Percentiles rank a stretch among this genome's conserved stretches.
phyloP scores from a whole-genome alignment of 768 basidiomycete genomes.

The Hypholoma fasciculare region DNA sequence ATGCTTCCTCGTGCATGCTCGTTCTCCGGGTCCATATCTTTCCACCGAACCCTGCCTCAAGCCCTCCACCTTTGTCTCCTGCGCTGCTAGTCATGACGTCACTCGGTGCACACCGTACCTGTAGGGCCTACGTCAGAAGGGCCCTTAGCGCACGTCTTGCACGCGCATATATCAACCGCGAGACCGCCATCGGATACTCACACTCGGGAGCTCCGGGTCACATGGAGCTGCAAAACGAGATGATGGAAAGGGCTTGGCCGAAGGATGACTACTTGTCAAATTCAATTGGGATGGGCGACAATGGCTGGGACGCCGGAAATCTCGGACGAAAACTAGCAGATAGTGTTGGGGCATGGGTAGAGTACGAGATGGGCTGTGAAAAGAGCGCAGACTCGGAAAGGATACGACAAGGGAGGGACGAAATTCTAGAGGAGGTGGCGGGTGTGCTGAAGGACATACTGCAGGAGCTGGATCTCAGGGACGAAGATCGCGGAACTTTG shows the following conservation, averaged over 20 bases:
- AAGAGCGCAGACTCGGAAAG: slow-evolving; percentile 23
- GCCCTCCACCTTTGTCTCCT: slow-evolving; percentile 2
- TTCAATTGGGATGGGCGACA: slow-evolving; percentile 28
- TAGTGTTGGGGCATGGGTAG: slow-evolving; percentile 63
- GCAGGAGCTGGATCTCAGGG: slow-evolving; percentile 68
- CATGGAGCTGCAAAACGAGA: slow-evolving; percentile 58
- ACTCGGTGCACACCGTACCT: slow-evolving; percentile 60
- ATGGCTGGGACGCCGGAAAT: slow-evolving; percentile 66
- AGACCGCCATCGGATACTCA: slow-evolving; percentile 52
- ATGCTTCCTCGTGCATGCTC: slow-evolving; percentile 62
- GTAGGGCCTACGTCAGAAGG: slow-evolving; percentile 64
- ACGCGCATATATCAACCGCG: slow-evolving; percentile 61
- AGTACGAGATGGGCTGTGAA: slow-evolving; percentile 25
- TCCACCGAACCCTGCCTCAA: slow-evolving; percentile 34
- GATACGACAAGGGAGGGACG: slow-evolving; percentile 42
- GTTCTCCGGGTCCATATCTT: slow-evolving; percentile 60
- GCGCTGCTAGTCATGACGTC: slow-evolving; percentile 43
- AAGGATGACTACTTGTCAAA: slow-evolving; percentile 50
- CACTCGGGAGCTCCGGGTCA: slow-evolving; percentile 60
- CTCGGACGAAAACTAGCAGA: slow-evolving; percentile 55
- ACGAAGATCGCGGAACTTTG: slow-evolving; percentile 48
- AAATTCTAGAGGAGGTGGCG: slow-evolving; percentile 67
- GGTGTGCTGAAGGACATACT: slow-evolving; percentile 71
- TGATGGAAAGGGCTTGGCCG: slow-evolving; percentile 76
- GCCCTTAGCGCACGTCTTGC: slow-evolving; percentile 63